Conservation (phyloP, 73 alveolate species). For the Breviolum minutum region DNA sequence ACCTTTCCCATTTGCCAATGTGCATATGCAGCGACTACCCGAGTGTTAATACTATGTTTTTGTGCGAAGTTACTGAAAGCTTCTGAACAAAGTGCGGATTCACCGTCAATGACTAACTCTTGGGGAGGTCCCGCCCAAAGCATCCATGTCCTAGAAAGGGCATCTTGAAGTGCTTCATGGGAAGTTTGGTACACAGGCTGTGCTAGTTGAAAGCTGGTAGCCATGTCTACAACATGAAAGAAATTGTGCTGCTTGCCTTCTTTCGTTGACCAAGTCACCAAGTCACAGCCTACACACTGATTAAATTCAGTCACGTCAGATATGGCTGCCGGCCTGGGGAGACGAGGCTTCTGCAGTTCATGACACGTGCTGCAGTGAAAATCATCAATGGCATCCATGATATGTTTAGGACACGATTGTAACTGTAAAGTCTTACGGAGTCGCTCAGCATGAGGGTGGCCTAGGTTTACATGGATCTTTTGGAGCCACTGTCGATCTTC, state of each 20-base stretch:
- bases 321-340: neutral
- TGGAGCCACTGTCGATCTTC: neutral
- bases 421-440: neutral
- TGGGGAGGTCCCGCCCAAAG: neutral
- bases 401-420: neutral
- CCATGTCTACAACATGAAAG: neutral
- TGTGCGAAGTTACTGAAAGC: neutral
- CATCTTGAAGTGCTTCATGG: neutral
- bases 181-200: neutral
- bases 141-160: neutral
- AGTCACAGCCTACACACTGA: neutral
- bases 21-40: neutral
- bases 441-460: neutral
- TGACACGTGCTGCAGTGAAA: neutral
- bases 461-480: neutral
- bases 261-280: neutral
- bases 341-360: neutral
- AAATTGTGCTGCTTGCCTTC: neutral
- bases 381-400: too few species aligned
- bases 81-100: neutral
- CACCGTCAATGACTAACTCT: neutral
- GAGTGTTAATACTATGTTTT: neutral
- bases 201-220: neutral
- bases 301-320: neutral
- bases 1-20: constrained; percentile 22